Evolutionary conservation across 2,329 filamentous ascomycete genomes (phyloP).

Genomic region (Hypoxylon sp.): DNA sequence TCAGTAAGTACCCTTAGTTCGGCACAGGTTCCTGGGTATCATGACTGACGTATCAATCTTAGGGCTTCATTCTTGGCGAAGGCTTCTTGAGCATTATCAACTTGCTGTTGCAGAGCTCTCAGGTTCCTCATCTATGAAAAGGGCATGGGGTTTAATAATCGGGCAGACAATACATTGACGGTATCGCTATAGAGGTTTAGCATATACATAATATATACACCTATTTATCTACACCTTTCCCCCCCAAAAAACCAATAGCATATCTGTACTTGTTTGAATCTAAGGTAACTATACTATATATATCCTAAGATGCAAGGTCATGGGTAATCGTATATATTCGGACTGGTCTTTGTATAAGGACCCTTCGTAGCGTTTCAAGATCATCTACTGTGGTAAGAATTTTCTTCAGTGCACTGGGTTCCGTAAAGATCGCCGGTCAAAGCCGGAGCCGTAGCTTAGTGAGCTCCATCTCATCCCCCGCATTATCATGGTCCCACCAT

Average conservation of each 20-base stretch:
- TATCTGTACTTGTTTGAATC: not conserved
- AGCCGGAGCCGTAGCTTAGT: conserved; percentile 33
- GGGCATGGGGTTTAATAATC: conserved; percentile 7
- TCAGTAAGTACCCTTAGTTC: conserved; percentile 63
- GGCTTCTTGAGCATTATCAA: conserved; percentile 94
- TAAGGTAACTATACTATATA: not conserved
- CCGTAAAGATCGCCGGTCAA: conserved; percentile 32
- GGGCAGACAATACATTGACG: conserved; percentile 2
- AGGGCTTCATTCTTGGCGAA: conserved; percentile 92
- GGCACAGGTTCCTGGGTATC: not conserved
- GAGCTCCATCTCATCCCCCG: conserved; percentile 31
- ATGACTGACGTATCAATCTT: conserved; percentile 23
- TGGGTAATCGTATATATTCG: not conserved
- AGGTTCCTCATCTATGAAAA: conserved; percentile 78
- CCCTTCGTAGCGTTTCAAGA: conserved; percentile 3
- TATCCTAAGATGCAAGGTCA: not conserved
- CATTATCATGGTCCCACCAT: conserved; percentile 28
- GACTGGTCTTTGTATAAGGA: not conserved
- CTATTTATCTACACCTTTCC: conserved; percentile 3
- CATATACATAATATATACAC: conserved; percentile 23
- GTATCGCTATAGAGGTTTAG: conserved; percentile 1
- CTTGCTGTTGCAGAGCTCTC: conserved; percentile 81
- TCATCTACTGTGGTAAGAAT: not conserved
- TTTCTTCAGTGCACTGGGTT: not conserved
- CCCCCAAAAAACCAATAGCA: not conserved